A percentile compares a stretch with the other conserved stretches of the same genome.
phyloP scores from a whole-genome alignment of 2,329 filamentous ascomycete genomes.

The Dothiorella sarmentorum region DNA sequence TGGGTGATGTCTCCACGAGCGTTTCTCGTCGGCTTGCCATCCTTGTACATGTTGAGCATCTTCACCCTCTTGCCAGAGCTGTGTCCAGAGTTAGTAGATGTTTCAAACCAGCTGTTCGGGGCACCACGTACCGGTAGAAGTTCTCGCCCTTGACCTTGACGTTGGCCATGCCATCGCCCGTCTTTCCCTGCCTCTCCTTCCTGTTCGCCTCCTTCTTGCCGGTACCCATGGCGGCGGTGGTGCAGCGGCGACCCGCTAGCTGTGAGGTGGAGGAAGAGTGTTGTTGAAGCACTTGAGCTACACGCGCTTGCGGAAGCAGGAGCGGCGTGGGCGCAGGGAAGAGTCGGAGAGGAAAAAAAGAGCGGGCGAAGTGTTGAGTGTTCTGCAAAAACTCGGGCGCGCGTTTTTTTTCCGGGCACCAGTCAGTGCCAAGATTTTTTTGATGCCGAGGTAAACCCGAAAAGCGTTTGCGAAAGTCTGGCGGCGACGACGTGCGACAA shows the following conservation, averaged over 20 bases:
- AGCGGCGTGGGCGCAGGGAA: not conserved
- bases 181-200: conserved; percentile 80
- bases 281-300: too few relatives aligned
- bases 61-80: conserved; percentile 81
- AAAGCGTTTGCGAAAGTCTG: conserved; percentile 12
- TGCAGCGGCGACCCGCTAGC: not conserved
- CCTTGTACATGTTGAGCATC: conserved; percentile 84
- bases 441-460: not conserved
- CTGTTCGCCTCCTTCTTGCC: conserved; percentile 87
- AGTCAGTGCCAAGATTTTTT: conserved; percentile 3
- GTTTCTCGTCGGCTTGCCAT: conserved; percentile 78
- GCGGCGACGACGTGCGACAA: conserved; percentile 2
- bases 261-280: too few relatives aligned
- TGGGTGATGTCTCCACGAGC: conserved; percentile 79
- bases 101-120: not conserved
- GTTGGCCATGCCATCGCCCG: conserved; percentile 82
- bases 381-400: not conserved
- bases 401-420: conserved; percentile 17
- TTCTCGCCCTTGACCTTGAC: conserved; percentile 95
- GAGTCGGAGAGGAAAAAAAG: not conserved
- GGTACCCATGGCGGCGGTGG: conserved; percentile 66
- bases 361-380: not conserved
- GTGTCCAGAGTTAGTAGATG: conserved; percentile 7
- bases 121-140: conserved; percentile 72
- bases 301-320: conserved; percentile 17